These are phyloP conservation scores for Leucaena leucocephala DNA, from an alignment of 306 rosid genomes.

Conservation along the genomic window DNA sequence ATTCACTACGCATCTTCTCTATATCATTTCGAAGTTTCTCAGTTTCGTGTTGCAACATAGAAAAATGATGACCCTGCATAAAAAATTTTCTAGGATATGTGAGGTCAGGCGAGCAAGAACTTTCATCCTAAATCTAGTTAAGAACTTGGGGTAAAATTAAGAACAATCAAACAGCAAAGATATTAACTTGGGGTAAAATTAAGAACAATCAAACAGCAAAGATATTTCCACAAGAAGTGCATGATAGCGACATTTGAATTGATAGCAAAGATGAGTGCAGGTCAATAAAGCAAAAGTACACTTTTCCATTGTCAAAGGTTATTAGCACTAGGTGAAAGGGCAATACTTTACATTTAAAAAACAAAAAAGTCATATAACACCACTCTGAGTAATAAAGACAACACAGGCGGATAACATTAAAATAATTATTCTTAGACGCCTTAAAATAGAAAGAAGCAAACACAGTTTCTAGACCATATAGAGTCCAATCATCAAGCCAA, in stretches of 20 bases:
- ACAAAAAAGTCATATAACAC: neutral
- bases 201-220: neutral
- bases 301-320: neutral
- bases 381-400: conserved; percentile 8
- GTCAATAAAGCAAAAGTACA: neutral
- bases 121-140: neutral
- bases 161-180: neutral
- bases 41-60: conserved; percentile 89
- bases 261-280: neutral
- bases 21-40: conserved; percentile 89
- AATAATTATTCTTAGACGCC: neutral
- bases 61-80: conserved; percentile 90
- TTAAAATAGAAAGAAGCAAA: neutral
- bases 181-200: neutral
- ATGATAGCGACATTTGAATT: neutral
- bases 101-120: neutral
- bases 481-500: conserved; percentile 14
- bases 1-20: conserved; percentile 93
- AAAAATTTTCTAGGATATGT: neutral
- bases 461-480: neutral
- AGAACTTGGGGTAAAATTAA: neutral
- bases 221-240: neutral
- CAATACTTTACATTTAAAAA: conserved; percentile 7
- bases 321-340: neutral
- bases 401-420: neutral